Base-by-base conservation (phyloP, 139 green algal species). In the Astrephomene gubernaculifera region DNA sequence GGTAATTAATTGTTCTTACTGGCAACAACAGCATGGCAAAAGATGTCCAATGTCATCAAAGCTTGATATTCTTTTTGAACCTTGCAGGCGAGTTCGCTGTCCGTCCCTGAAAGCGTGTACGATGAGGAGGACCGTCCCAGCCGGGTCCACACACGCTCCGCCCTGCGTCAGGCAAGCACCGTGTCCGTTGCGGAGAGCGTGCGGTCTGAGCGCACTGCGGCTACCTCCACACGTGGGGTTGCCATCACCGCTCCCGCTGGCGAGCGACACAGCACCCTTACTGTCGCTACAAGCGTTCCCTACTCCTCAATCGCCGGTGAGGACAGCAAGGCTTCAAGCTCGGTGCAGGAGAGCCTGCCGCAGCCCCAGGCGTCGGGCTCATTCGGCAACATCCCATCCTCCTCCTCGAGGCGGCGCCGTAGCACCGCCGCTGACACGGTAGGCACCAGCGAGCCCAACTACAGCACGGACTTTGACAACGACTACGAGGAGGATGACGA, bases 401-500 rank as follows among this genome's bases (percentile, higher is more conserved):
- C 17, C 43, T 1, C 0, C 4, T 76, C 79, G 7, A 35, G 9
- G 0, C 79, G 65, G 31, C 64, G 45, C 17, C 79, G 65, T 36
- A 78, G 79, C 67, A 67, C 35, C 7, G 33, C 25, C 31, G 45
- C 43, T n/a, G 60, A 83, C 27, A 53, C 53, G 0, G 25, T 79
- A 12, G 35, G 3, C 12, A 44, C 64, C 27, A 78, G 65, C 79
- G 65, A 76, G 36, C 45, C 79, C 0, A 60, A 27, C 1, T 86
- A 86, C 44, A 79, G 45, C 27, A 74, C 29, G 61, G 29, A 36
- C 17, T 86, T 79, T 19, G 79, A 86, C 7, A 71, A 70, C 27
- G 79, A 86, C 2, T 65, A 86, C n/a, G 35, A 74, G 41, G 78
- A 84, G 25, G 36, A 71, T 44, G 57, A n/a, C n/a, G n/a, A n/a